phyloP scores from a whole-genome alignment of 495 filamentous ascomycete species.

The Podospora bellae-mahoneyi region DNA sequence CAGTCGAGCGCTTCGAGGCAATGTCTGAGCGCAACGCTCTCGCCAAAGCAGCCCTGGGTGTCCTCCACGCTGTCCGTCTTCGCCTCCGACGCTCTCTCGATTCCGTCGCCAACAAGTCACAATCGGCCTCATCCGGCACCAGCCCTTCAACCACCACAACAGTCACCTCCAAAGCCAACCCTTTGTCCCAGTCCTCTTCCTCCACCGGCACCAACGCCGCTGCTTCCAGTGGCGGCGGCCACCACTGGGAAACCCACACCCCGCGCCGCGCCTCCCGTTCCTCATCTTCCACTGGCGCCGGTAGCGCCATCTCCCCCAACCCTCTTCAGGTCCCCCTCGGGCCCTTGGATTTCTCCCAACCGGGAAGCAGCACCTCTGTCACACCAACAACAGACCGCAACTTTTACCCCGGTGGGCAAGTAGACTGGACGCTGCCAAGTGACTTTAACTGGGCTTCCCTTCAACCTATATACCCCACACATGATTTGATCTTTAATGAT shows the following conservation, averaged over 20 bases:
- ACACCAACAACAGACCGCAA: not conserved
- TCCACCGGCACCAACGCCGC: not conserved
- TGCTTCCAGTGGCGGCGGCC: not conserved
- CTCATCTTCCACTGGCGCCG: not conserved
- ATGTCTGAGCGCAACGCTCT: conserved; percentile 50
- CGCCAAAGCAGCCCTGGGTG: conserved; percentile 51
- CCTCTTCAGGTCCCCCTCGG: not conserved
- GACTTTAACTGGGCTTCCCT: conserved; percentile 48
- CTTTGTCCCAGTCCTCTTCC: not conserved
- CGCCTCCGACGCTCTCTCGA: conserved; percentile 45
- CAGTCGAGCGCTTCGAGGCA: conserved; percentile 49
- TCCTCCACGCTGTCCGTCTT: conserved; percentile 46
- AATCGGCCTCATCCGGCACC: not conserved
- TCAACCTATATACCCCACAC: conserved; percentile 52
- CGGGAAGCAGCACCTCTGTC: not conserved
- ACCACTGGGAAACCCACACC: not conserved
- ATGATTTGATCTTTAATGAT: conserved; percentile 37
- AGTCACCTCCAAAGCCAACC: not conserved
- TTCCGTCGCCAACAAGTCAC: conserved; percentile 5
- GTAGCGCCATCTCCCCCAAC: not conserved
- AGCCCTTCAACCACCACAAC: not conserved
- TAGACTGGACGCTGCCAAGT: conserved; percentile 30
- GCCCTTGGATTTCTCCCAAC: not conserved
- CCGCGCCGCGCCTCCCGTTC: not conserved
- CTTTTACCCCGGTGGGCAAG: not conserved